Conservation (phyloP, 345 rosid species). For the Citrus cavaleriei region DNA sequence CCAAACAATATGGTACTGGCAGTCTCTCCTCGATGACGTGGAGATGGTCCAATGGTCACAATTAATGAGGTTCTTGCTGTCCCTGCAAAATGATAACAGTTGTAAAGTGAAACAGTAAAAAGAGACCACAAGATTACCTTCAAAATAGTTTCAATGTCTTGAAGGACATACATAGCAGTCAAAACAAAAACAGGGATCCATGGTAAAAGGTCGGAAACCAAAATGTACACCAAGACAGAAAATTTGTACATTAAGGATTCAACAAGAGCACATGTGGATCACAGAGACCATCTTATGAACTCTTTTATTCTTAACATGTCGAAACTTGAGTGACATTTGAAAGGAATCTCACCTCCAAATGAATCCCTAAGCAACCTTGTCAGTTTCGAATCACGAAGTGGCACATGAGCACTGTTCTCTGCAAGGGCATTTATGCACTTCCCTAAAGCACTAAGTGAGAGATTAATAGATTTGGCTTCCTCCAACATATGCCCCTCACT, state of each 20-base stretch:
- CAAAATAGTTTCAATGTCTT: not conserved
- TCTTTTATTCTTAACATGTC: slow-evolving; percentile 4
- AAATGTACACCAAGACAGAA: slow-evolving; percentile 2
- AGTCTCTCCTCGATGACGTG: slow-evolving; percentile 89
- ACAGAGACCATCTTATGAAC: not conserved
- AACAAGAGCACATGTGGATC: not conserved
- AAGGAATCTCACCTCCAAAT: slow-evolving; percentile 68
- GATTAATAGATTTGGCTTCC: slow-evolving; percentile 92
- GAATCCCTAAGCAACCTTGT: slow-evolving; percentile 84
- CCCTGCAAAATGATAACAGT: slow-evolving; percentile 39
- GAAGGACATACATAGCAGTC: not conserved
- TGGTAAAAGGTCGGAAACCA: not conserved
- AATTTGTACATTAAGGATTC: not conserved
- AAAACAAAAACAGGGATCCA: not conserved
- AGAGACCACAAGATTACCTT: not conserved
- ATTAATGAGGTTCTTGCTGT: slow-evolving; percentile 82
- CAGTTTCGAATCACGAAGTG: slow-evolving; percentile 89
- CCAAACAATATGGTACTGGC: slow-evolving; percentile 87
- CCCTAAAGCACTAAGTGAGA: slow-evolving; percentile 84
- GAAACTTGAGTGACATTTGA: slow-evolving; percentile 6
- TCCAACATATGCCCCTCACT: slow-evolving; percentile 86
- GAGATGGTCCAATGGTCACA: slow-evolving; percentile 87
- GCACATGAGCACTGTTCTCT: slow-evolving; percentile 82
- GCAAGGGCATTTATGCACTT: slow-evolving; percentile 92
- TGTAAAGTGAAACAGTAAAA: not conserved